phyloP scores from a whole-genome alignment of 352 stramenopile species.

The Phytophthora kernoviae region DNA sequence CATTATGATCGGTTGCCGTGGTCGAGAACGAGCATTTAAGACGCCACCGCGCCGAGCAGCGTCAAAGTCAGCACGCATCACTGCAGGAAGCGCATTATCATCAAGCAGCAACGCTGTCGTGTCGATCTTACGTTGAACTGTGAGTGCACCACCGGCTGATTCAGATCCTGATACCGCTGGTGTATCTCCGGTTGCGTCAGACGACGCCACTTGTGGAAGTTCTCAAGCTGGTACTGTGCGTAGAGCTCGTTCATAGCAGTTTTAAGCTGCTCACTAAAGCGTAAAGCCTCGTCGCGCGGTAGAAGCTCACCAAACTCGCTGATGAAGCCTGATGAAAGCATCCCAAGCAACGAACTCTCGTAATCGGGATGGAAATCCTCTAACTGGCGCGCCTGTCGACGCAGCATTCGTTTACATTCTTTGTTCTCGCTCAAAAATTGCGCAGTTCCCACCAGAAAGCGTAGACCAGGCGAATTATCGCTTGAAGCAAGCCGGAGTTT shows the following conservation, averaged over 20 bases:
- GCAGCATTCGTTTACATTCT: conserved; percentile 83
- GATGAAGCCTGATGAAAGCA: conserved; percentile 63
- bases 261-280: conserved; percentile 67
- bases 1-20: conserved; percentile 73
- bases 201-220: conserved; percentile 32
- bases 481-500: conserved; percentile 20
- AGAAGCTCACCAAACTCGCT: conserved; percentile 83
- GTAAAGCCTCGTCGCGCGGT: conserved; percentile 56
- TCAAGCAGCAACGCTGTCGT: conserved; percentile 64
- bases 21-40: conserved; percentile 52
- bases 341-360: conserved; percentile 72
- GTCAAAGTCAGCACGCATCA: conserved; percentile 44
- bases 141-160: conserved; percentile 14
- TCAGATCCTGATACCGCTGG: background rate
- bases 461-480: conserved; percentile 26
- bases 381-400: conserved; percentile 70
- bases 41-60: conserved; percentile 23
- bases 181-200: background rate
- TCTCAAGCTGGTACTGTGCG: conserved; percentile 75
- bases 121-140: conserved; percentile 85
- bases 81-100: conserved; percentile 57
- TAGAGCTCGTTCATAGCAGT: conserved; percentile 68
- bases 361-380: conserved; percentile 65
- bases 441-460: conserved; percentile 58
- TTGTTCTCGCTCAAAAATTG: conserved; percentile 83